These are phyloP conservation scores for Nectriaceae sp. DNA, from an alignment of 2,329 filamentous ascomycete genomes.

Conservation along the genomic window DNA sequence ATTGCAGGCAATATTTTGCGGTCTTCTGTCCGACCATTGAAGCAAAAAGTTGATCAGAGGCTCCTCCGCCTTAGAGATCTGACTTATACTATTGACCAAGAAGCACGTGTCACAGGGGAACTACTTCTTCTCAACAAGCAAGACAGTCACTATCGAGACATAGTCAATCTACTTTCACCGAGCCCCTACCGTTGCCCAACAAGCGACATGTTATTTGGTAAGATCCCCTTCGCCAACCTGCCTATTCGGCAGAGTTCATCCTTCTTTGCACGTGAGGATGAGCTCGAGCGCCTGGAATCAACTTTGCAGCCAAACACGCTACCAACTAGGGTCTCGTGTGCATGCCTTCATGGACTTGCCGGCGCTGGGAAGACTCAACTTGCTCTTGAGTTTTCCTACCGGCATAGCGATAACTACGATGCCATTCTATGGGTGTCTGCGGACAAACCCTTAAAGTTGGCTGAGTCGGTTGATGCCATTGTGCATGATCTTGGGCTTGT, in stretches of 20 bases:
- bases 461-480: neutral
- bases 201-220: neutral
- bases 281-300: neutral
- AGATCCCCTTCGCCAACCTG: neutral
- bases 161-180: neutral
- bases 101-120: neutral
- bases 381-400: neutral
- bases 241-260: neutral
- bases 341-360: slow-evolving; percentile 1
- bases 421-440: slow-evolving; percentile 1
- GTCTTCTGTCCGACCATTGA: neutral
- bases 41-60: neutral
- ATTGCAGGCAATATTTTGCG: neutral
- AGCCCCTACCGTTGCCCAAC: neutral
- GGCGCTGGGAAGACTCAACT: slow-evolving; percentile 1
- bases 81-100: neutral
- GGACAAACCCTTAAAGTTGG: neutral
- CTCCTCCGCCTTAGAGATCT: neutral
- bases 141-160: neutral
- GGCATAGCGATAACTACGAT: neutral
- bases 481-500: neutral
- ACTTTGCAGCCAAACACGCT: neutral
- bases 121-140: neutral
- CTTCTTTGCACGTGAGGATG: neutral
- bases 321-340: neutral